Base-by-base conservation (phyloP, 805 yeast species). In the Monosporozyma aerobia region DNA sequence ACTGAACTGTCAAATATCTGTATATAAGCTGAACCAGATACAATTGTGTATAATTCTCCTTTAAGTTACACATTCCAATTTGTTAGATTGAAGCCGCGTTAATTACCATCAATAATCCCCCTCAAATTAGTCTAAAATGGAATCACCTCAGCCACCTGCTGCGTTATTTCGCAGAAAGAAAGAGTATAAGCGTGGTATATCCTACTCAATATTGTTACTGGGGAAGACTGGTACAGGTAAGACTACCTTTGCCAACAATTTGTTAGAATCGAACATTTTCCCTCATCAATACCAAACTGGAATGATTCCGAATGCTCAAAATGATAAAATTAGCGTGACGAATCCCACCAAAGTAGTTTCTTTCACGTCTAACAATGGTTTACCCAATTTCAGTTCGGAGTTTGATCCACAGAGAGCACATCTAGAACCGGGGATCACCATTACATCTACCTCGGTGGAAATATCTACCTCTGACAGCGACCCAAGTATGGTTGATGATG, bases 161-260 rank as follows among this genome's bases (percentile, higher is more conserved):
- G 54, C 48, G 48, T 57, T 68, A 49, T 59, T 68, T 30, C 77
- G 80, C 60, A 75, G 80, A 55, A 79, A 78, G 64, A 84, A 82
- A 64, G 90, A 85, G 60, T 78, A 81, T 57, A 83, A 79, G 62
- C 82, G 86, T 61, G 90, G 88, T 40, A 76, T 85, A 62, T 81
- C 84, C 57, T 85, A 85, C 71, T 81, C 90, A 41, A 72, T 86
- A 60, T 76, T 86, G 81, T 77, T 84, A 16, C 80, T 82, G 25
- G 95, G 95, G 19, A 79, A 80, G 47, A 77, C 82, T 56, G 92
- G 92, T 16, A 78, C 87, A 0, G 95, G 95, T 10, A 86, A 85
- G 63, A 80, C 90, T 22, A 81, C 92, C 0, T 86, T 86, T 62
- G 73, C 85, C 55, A 86, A 86, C 62, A 77, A 86, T 45, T 64